A percentile compares a stretch with the other conserved stretches of the same genome.
These are phyloP conservation scores for Turritis glabra DNA, from an alignment of 345 rosid genomes.

Conservation along the genomic window DNA sequence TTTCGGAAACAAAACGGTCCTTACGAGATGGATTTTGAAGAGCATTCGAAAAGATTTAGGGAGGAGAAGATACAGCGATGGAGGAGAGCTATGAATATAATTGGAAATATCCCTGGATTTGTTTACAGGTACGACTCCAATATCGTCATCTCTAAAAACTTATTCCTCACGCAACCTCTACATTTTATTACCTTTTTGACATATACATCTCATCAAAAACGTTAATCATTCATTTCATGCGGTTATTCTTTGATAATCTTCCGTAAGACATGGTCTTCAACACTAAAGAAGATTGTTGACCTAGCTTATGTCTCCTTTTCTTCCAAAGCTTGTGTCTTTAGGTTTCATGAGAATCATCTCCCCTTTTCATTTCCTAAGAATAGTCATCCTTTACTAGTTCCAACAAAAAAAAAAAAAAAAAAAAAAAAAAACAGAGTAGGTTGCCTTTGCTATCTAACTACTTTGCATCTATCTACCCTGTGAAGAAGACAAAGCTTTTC, in stretches of 20 bases:
- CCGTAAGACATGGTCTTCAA: constrained; percentile 2
- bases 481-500: too few relatives aligned
- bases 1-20: constrained; percentile 44
- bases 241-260: too few relatives aligned
- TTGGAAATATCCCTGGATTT: constrained; percentile 44
- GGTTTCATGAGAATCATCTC: not conserved
- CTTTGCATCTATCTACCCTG: too few relatives aligned
- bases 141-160: not conserved
- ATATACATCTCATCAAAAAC: not conserved
- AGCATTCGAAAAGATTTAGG: constrained; percentile 38
- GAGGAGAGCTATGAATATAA: constrained; percentile 47
- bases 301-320: not conserved
- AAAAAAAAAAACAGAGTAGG: not conserved
- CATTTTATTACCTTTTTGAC: too few relatives aligned
- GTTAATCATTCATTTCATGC: too few relatives aligned
- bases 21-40: constrained; percentile 39
- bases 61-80: constrained; percentile 32
- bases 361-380: not conserved
- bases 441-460: not conserved
- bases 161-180: too few relatives aligned
- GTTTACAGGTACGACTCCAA: constrained; percentile 8
- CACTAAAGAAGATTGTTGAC: not conserved
- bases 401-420: too few relatives aligned
- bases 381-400: not conserved
- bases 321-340: not conserved